Conservation (phyloP, 1,284 basidiomycete genomes). For the Leccinum angustisporum region DNA sequence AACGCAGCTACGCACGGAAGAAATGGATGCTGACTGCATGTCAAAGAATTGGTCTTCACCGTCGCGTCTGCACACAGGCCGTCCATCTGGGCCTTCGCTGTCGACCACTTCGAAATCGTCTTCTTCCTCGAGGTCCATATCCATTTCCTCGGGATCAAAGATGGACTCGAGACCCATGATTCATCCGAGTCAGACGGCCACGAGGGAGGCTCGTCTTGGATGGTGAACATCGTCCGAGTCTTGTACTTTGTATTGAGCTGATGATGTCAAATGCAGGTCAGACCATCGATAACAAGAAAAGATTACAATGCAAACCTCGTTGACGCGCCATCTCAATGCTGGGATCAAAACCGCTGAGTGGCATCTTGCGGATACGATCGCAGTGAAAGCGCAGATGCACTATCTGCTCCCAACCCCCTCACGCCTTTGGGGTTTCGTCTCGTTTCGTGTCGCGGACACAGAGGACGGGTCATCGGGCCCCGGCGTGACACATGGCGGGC, state of each 20-base stretch:
- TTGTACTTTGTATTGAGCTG: conserved; percentile 60
- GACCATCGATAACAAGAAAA: neutral
- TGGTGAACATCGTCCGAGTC: conserved; percentile 63
- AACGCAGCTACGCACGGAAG: conserved; percentile 39
- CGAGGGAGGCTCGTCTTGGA: conserved; percentile 82
- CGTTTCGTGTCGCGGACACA: too few species aligned
- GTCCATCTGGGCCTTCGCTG: conserved; percentile 17
- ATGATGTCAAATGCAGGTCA: conserved; percentile 5
- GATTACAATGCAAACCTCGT: conserved; percentile 52
- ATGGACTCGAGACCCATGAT: conserved; percentile 77
- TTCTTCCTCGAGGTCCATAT: conserved; percentile 47
- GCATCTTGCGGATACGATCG: conserved; percentile 92
- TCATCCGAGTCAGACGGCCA: conserved; percentile 79
- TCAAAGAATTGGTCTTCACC: conserved; percentile 49
- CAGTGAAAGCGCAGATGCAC: conserved; percentile 61
- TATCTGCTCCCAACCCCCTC: too few species aligned
- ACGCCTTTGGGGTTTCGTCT: too few species aligned
- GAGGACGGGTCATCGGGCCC: too few species aligned
- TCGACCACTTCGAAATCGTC: conserved; percentile 36
- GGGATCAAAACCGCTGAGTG: conserved; percentile 86
- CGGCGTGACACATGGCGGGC: too few species aligned
- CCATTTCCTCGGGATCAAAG: conserved; percentile 72
- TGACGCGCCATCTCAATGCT: conserved; percentile 71
- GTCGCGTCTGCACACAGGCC: conserved; percentile 22
- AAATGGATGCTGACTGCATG: conserved; percentile 41